Evolutionary conservation across 225 moss, liverwort and hornwort genomes (phyloP).

Genomic region (Pseudoscleropodium purum): DNA sequence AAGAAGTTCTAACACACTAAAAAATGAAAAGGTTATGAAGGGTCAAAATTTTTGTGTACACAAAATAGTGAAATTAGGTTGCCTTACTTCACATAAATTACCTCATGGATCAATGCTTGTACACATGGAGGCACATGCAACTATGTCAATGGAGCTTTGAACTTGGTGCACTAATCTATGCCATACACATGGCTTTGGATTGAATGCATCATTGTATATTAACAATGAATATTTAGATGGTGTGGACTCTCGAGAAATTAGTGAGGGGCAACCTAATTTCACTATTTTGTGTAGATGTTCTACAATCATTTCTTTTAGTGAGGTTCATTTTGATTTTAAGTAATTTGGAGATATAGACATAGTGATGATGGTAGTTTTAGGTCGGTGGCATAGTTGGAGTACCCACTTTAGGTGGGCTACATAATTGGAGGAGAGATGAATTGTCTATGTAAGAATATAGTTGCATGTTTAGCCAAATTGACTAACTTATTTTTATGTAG

Average conservation of each 20-base stretch:
- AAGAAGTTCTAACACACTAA: neutral
- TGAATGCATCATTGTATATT: no score
- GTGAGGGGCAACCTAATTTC: no score
- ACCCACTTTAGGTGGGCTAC: neutral
- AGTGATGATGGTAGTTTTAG: neutral
- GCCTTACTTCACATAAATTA: no score
- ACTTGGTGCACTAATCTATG: no score
- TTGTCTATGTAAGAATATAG: accelerated
- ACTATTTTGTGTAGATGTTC: neutral
- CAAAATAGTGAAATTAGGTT: no score
- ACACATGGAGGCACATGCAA: no score
- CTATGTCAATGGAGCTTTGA: no score
- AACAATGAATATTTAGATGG: no score
- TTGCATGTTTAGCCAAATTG: neutral
- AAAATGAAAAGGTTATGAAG: neutral
- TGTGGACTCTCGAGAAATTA: no score
- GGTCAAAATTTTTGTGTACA: no score
- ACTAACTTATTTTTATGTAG: accelerated
- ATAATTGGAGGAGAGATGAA: neutral
- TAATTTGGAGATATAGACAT: neutral
- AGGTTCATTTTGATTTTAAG: neutral
- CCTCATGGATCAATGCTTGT: no score
- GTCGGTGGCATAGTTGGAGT: accelerated
- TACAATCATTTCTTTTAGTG: neutral
- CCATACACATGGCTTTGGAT: no score